Evolutionary conservation across 176 grass and related monocot genomes (phyloP).

Genomic region (Canna indica): DNA sequence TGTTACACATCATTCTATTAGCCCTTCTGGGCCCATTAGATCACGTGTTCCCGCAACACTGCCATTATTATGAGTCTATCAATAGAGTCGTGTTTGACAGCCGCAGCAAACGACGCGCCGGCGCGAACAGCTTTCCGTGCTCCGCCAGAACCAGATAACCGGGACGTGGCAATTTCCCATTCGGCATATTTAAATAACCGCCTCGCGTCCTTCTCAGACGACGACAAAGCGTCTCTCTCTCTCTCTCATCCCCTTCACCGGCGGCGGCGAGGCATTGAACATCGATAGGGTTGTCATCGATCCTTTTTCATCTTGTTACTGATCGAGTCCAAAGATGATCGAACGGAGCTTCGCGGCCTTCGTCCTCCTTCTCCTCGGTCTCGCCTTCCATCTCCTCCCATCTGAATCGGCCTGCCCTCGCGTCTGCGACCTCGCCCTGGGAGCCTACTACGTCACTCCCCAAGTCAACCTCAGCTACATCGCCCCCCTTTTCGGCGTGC

Average conservation of each 20-base stretch:
- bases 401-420: slow-evolving; percentile 23
- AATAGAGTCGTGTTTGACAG: not conserved
- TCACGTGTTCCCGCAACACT: too few species aligned
- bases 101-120: not conserved
- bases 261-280: not conserved
- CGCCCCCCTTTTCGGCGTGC: slow-evolving; percentile 18
- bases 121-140: not conserved
- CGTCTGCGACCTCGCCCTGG: slow-evolving; percentile 41
- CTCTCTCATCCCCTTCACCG: not conserved
- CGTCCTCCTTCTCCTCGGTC: slow-evolving; percentile 26
- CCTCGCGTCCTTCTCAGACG: not conserved
- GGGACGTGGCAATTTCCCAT: not conserved
- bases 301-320: not conserved
- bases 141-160: not conserved
- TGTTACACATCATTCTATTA: too few species aligned
- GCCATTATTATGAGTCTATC: not conserved
- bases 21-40: too few species aligned
- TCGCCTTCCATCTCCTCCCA: not conserved
- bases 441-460: slow-evolving; percentile 31
- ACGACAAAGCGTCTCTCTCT: not conserved
- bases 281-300: not conserved
- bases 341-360: slow-evolving; percentile 30
- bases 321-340: not conserved
- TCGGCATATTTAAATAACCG: not conserved
- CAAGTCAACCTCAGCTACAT: slow-evolving; percentile 43